Evolutionary conservation across 306 rosid species (phyloP), one percentile per base, ranked within the genome.

Genomic region (Morella rubra): DNA sequence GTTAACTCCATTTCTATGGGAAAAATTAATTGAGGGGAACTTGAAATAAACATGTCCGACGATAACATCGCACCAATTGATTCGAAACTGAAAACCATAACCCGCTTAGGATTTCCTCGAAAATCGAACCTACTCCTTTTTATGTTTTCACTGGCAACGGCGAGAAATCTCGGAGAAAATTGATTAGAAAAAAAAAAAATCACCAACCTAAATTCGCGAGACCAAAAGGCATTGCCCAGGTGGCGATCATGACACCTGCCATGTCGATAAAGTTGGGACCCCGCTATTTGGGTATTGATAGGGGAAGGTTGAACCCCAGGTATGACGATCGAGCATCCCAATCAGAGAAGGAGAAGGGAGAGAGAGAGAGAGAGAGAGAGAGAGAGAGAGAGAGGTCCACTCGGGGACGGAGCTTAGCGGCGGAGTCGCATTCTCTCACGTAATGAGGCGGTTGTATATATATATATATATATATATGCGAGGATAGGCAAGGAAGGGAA

Each of bases 391-490:
- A 73, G 32, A 61, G 82, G 52, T 75, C 79, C 77, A 74, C 74
- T 78, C 47, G 75, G 77, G 62, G 69, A 1, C 4, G 83, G 78
- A 74, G 79, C 60, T 75, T 71, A 71, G 71, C 78, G 76, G 73
- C 78, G 64, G 5, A 58, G 84, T 75, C 70, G 42, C 53, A 20
- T 74, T 79, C 24, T 0, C 3, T 18, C 47, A 70, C 72, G 3
- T 16, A 59, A 73, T 5, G 60, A 59, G 41, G 67, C 41, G 53
- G n/a, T 7, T 4, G 22, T 37, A n/a, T 44, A 4, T 12, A 10
- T 20, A 65, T 9, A 41, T 14, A 44, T 14, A 41, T 62, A 32
- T 55, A 37, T 61, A 61, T 86, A 79, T 86, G 81, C 46, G 86
- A 77, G 32, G 11, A n/a, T 69, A 51, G 66, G 44, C 78, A 32